A percentile compares a stretch with the other conserved stretches of the same genome.
These are phyloP conservation scores for Xylogone sp. DNA, from an alignment of 2,329 filamentous ascomycete genomes.

Conservation along the genomic window DNA sequence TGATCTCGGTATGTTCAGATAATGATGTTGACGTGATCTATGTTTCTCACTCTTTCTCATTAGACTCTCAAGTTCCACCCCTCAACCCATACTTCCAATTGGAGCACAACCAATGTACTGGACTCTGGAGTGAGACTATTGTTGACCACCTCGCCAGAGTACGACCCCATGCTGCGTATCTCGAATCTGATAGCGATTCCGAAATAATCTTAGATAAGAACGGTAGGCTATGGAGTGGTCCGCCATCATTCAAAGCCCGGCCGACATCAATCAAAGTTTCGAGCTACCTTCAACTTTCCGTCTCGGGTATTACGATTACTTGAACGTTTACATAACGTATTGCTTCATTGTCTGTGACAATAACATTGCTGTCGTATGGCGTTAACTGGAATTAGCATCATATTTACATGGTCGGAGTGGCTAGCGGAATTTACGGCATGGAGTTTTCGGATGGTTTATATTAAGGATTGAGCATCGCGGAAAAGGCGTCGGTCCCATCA, in stretches of 20 bases:
- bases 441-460: not conserved
- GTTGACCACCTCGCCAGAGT: conserved; percentile 55
- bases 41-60: not conserved
- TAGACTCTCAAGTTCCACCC: conserved; percentile 66
- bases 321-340: not conserved
- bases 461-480: not conserved
- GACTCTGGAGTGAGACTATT: conserved; percentile 70
- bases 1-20: conserved; percentile 54
- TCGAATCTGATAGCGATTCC: conserved; percentile 61
- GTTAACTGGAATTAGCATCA: not conserved
- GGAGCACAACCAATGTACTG: conserved; percentile 56
- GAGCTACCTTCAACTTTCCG: conserved; percentile 18
- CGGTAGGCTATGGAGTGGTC: conserved; percentile 36
- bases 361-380: not conserved
- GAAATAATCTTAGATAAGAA: conserved; percentile 57
- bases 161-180: conserved; percentile 55
- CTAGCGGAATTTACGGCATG: not conserved
- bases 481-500: not conserved
- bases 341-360: not conserved
- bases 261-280: conserved; percentile 25
- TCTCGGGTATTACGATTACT: conserved; percentile 21
- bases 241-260: conserved; percentile 20
- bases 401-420: not conserved
- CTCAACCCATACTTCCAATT: conserved; percentile 72
- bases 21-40: not conserved